Percentiles rank a stretch among this genome's conserved stretches.
phyloP scores from a whole-genome alignment of 768 basidiomycete genomes.

The Steccherinum ochraceum region DNA sequence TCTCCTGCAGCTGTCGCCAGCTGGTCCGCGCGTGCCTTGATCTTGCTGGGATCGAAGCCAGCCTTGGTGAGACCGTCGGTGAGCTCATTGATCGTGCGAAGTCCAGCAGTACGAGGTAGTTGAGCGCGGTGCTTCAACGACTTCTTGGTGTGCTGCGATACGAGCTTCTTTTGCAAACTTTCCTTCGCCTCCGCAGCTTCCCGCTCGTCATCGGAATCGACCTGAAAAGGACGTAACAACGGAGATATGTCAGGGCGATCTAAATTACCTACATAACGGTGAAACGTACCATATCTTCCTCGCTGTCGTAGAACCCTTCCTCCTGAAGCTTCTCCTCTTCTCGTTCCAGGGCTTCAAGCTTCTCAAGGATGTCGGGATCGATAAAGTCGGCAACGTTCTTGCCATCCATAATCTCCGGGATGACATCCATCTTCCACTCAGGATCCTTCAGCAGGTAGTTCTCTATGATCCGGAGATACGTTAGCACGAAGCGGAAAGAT shows the following conservation, averaged over 20 bases:
- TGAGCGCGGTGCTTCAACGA: conserved; percentile 79
- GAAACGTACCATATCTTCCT: conserved; percentile 73
- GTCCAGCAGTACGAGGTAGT: conserved; percentile 69
- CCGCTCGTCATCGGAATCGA: conserved; percentile 65
- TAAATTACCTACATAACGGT: too few relatives aligned
- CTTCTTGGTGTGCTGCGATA: conserved; percentile 76
- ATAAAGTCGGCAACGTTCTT: conserved; percentile 99
- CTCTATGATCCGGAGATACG: conserved; percentile 43
- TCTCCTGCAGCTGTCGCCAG: conserved; percentile 68
- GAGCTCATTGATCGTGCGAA: conserved; percentile 65
- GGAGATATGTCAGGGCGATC: not conserved
- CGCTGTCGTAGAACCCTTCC: conserved; percentile 92
- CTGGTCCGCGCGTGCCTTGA: conserved; percentile 83
- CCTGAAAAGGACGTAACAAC: conserved; percentile 17
- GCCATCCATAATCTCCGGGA: conserved; percentile 99
- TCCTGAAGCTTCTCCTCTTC: conserved; percentile 93
- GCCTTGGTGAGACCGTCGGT: conserved; percentile 77
- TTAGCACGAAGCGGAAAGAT: not conserved
- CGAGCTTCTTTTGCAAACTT: conserved; percentile 60
- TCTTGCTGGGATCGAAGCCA: conserved; percentile 81
- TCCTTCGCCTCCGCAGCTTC: conserved; percentile 59
- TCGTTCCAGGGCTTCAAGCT: conserved; percentile 92
- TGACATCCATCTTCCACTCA: conserved; percentile 91
- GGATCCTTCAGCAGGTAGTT: conserved; percentile 84
- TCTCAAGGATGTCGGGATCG: conserved; percentile 94